Conservation (phyloP, 1,284 basidiomycete genomes). For the Pascua sp. region DNA sequence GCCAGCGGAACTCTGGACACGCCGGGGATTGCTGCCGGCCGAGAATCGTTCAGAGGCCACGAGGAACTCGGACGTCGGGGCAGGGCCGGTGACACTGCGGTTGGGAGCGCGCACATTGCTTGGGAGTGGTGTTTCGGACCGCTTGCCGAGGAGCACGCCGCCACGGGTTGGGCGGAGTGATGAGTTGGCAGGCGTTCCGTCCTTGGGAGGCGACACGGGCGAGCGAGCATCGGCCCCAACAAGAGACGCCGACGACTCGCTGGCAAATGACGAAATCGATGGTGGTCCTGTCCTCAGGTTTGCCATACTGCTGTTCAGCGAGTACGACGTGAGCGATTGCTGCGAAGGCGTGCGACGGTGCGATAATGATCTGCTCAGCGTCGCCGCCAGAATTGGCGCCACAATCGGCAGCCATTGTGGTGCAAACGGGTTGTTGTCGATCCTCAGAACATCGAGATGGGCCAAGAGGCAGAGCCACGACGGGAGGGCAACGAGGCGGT, state of each 20-base stretch:
- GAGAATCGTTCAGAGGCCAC: background rate
- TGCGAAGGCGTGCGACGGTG: slow-evolving; percentile 10
- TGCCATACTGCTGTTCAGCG: slow-evolving; percentile 3
- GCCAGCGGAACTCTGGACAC: background rate
- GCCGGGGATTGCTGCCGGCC: background rate
- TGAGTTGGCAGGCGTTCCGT: slow-evolving; percentile 1
- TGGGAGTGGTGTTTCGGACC: background rate
- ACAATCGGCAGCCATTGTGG: slow-evolving; percentile 86
- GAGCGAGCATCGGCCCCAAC: no score
- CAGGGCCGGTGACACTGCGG: slow-evolving; percentile 10
- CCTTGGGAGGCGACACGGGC: no score
- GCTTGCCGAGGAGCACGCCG: background rate
- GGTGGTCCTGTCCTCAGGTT: background rate
- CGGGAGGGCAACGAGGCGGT: slow-evolving; percentile 83
- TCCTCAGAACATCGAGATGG: slow-evolving; percentile 75
- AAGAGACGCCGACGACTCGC: background rate
- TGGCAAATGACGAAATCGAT: slow-evolving; percentile 4
- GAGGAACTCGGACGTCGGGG: slow-evolving; percentile 3
- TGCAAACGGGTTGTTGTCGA: slow-evolving; percentile 91
- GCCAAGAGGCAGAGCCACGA: slow-evolving; percentile 86
- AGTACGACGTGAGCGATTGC: slow-evolving; percentile 3
- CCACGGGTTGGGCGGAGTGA: background rate
- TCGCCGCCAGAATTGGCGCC: slow-evolving; percentile 56
- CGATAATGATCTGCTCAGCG: slow-evolving; percentile 2
- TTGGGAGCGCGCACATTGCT: slow-evolving; percentile 1